phyloP scores from a whole-genome alignment of 768 basidiomycete species.

The Agrocybe chaxingu region DNA sequence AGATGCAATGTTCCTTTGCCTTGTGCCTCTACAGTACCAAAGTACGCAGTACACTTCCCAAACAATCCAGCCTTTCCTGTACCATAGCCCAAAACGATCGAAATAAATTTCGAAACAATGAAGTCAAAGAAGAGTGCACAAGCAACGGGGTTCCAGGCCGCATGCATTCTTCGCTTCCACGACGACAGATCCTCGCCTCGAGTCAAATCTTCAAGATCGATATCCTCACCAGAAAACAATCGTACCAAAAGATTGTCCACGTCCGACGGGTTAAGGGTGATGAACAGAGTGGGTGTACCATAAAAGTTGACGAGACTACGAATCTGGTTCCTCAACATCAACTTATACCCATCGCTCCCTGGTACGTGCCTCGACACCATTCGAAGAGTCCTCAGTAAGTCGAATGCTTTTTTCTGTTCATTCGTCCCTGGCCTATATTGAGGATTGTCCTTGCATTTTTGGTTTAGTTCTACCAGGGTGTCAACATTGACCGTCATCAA shows the following conservation, averaged over 20 bases:
- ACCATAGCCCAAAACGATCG: constrained; percentile 11
- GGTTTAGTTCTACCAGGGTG: too few relatives aligned
- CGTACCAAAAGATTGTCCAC: constrained; percentile 13
- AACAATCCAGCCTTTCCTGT: neutral
- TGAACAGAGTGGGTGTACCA: constrained; percentile 17
- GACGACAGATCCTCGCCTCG: constrained; percentile 2
- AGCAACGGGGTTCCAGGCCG: constrained; percentile 17
- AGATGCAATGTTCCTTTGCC: constrained; percentile 11
- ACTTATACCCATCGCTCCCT: constrained; percentile 17
- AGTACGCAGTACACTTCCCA: constrained; percentile 10
- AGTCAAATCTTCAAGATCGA: constrained; percentile 8
- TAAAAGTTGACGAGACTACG: constrained; percentile 7
- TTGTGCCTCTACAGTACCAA: constrained; percentile 13
- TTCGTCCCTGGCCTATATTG: too few relatives aligned
- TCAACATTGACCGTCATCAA: too few relatives aligned
- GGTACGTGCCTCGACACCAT: constrained; percentile 11
- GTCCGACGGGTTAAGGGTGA: constrained; percentile 22
- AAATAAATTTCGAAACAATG: constrained; percentile 16
- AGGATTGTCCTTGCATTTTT: too few relatives aligned
- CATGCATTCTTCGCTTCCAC: constrained; percentile 8
- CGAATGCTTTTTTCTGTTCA: neutral
- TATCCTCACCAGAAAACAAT: constrained; percentile 12
- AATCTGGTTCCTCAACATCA: constrained; percentile 17
- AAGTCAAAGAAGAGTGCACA: constrained; percentile 21
- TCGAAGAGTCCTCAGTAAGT: neutral